Evolutionary conservation across 768 basidiomycete genomes (phyloP), one percentile per base, ranked within the genome.

Genomic region (Kwoniella sp.): DNA sequence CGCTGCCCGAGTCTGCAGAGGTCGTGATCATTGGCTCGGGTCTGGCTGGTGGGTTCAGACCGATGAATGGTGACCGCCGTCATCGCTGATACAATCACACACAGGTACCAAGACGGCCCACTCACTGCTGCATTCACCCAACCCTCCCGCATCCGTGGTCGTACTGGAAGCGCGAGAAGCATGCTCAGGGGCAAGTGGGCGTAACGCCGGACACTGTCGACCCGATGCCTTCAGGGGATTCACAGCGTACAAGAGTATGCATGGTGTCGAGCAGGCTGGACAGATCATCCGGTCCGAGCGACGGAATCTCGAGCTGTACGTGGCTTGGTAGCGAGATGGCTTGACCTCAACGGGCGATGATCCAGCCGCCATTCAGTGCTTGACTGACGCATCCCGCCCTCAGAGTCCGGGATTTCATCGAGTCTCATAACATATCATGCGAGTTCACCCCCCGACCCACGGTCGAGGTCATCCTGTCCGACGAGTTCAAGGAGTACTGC

Each of bases 121-220:
- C 22, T 46, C 45, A 3, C 45, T 67, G 10, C 50, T 67, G 1
- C 32, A 51, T 17, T 41, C 56, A 2, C 31, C 31, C 15, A 46
- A 54, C 25, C 46, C 57, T 33, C 65, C 65, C 11, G 44, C 34
- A 19, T 57, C 76, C 26, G 78, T 84, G 0, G 82, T 84, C 15
- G 76, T 92, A 10, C 71, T 95, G 6, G 90, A 93, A 66, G 91
- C 89, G 3, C 77, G 91, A 62, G 85, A 88, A 38, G 34, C 59
- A 11, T 62, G 56, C 22, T 68, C 66, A 0, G 70, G 70, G 5
- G 70, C 64, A 85, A 91, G 70, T 87, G 89, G 89, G 27, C 75
- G 87, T 37, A 60, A 77, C 42, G 63, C 56, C 29, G 70, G 56
- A 46, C 69, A 56, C 57, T 69, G 50, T 60, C 54, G 62, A 27